Percentiles rank a stretch among this genome's conserved stretches.
Conservation (phyloP, 1,139 yeast species). For the Pichia terricola region DNA sequence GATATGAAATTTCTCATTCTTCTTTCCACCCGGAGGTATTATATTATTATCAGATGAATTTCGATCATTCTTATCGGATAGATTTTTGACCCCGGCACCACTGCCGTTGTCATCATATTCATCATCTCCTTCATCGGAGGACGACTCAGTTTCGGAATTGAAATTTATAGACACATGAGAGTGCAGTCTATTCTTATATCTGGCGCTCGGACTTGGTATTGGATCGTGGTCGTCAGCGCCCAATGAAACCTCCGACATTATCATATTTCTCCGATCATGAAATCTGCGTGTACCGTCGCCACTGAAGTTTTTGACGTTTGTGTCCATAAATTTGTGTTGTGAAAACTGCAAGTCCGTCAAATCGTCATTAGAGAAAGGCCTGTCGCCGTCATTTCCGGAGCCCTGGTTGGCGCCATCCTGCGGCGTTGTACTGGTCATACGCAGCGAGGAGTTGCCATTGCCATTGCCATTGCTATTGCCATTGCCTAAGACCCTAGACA, state of each 20-base stretch:
- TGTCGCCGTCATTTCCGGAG: conserved; percentile 1
- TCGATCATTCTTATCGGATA: background rate
- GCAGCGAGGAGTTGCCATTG: conserved; percentile 1
- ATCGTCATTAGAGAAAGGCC: background rate
- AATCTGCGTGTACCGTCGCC: background rate
- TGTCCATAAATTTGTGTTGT: background rate
- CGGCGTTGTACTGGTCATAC: no score
- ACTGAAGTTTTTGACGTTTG: background rate
- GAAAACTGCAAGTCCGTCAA: background rate
- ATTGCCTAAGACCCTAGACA: conserved; percentile 49
- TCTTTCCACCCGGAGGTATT: conserved; percentile 1
- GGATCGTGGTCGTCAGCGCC: background rate
- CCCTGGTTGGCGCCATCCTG: conserved; percentile 1
- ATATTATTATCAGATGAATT: background rate
- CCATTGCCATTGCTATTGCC: conserved; percentile 25
- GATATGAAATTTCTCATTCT: conserved; percentile 16
- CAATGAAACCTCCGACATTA: background rate
- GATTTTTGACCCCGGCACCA: background rate
- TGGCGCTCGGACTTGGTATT: no score
- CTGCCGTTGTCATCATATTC: conserved; percentile 4
- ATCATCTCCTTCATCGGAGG: conserved; percentile 13
- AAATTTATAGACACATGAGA: conserved; percentile 17
- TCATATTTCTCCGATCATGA: no score
- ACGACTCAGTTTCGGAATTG: conserved; percentile 18
- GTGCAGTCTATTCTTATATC: conserved; percentile 15